These are phyloP conservation scores for Mercurialis annua DNA, from an alignment of 345 rosid genomes.

Conservation along the genomic window DNA sequence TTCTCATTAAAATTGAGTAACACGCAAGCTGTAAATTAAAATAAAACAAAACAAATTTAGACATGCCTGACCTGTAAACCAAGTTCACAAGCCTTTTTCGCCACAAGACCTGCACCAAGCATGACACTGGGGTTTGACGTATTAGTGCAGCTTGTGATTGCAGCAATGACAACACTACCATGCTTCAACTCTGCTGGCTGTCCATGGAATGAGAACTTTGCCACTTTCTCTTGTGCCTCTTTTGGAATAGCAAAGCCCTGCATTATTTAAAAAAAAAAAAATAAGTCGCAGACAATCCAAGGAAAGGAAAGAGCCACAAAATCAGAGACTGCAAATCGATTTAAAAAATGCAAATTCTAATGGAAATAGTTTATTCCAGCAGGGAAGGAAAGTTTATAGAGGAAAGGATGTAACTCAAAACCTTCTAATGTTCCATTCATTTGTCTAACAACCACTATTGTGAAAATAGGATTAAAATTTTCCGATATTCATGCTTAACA, in stretches of 20 bases:
- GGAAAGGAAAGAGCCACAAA: conserved; percentile 5
- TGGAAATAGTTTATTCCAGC: background rate
- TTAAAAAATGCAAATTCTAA: background rate
- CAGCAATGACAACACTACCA: conserved; percentile 98
- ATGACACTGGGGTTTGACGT: conserved; percentile 99
- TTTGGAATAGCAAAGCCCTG: conserved; percentile 96
- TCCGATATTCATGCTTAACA: too few relatives aligned
- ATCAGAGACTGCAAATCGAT: background rate
- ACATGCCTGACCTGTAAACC: conserved; percentile 68
- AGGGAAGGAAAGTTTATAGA: too few relatives aligned
- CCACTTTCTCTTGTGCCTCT: conserved; percentile 71
- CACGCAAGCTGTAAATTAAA: too few relatives aligned
- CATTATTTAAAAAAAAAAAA: conserved; percentile 4
- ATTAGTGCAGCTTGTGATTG: conserved; percentile 97
- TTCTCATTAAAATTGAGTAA: too few relatives aligned
- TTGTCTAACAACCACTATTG: background rate
- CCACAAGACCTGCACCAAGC: conserved; percentile 99
- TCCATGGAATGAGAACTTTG: conserved; percentile 77
- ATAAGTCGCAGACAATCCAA: conserved; percentile 9
- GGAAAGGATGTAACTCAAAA: background rate
- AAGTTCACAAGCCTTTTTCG: conserved; percentile 90
- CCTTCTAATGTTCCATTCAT: background rate
- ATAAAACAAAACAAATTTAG: background rate
- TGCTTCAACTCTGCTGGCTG: conserved; percentile 89
- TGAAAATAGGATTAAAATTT: too few relatives aligned